Percentiles rank a stretch among this genome's conserved stretches.
These are phyloP conservation scores for Lophium mytilinum DNA, from an alignment of 495 filamentous ascomycete genomes.

Conservation along the genomic window DNA sequence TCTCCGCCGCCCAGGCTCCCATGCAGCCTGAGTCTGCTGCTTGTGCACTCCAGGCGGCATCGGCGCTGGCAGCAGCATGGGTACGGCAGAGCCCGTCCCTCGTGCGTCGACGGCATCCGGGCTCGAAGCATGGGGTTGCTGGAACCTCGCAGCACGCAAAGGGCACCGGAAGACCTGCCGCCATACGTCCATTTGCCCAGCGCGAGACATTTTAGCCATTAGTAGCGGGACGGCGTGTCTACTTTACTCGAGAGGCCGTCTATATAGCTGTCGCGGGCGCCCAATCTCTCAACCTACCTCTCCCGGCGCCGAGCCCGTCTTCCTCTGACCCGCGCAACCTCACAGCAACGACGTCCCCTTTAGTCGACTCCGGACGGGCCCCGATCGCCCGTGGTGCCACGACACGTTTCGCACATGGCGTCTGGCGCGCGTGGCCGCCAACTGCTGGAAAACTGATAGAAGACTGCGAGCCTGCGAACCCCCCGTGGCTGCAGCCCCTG, in stretches of 20 bases:
- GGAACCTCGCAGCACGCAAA: no score
- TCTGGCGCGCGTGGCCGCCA: conserved; percentile 6
- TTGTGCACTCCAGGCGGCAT: conserved; percentile 20
- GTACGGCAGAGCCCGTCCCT: conserved; percentile 8
- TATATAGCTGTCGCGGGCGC: conserved; percentile 23
- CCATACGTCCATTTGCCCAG: not conserved
- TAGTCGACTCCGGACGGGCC: not conserved
- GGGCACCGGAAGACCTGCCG: no score
- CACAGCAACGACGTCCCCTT: no score
- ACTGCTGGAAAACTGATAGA: conserved; percentile 15
- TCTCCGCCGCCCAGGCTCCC: conserved; percentile 13
- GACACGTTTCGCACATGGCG: conserved; percentile 23
- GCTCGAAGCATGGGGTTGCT: no score
- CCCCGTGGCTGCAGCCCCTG: not conserved
- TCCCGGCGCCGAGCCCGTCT: not conserved
- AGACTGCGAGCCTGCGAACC: conserved; percentile 1
- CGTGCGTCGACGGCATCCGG: conserved; percentile 12
- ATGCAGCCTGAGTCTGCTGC: conserved; percentile 11
- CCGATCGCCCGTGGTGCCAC: conserved; percentile 7
- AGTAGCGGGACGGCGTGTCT: conserved; percentile 2
- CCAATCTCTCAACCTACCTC: conserved; percentile 20
- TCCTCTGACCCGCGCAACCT: not conserved
- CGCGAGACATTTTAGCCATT: conserved; percentile 22
- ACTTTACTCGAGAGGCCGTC: conserved; percentile 24
- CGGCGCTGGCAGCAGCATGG: conserved; percentile 24